These are phyloP conservation scores for Wilhelminamyces savonicus DNA, from an alignment of 805 yeast genomes.

Conservation along the genomic window DNA sequence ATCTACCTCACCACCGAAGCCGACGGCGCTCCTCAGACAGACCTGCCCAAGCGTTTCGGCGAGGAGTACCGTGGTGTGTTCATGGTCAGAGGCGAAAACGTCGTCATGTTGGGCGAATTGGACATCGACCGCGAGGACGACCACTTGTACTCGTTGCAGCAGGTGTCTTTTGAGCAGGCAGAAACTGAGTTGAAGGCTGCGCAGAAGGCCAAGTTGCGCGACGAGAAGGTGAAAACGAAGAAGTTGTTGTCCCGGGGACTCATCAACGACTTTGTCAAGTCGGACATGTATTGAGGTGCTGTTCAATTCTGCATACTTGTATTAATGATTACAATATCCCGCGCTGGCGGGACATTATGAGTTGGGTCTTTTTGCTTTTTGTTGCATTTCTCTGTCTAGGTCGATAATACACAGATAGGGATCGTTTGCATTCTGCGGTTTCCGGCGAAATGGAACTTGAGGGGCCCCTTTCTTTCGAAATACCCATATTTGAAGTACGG, in stretches of 20 bases:
- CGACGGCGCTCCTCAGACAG: constrained; percentile 10
- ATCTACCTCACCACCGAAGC: constrained; percentile 50
- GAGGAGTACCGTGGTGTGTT: constrained; percentile 76
- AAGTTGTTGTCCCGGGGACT: constrained; percentile 48
- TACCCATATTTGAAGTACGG: too few relatives aligned
- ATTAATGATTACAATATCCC: too few relatives aligned
- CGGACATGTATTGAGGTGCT: constrained; percentile 51
- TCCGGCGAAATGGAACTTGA: too few relatives aligned
- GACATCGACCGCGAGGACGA: constrained; percentile 82
- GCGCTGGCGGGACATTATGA: too few relatives aligned
- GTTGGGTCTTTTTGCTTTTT: too few relatives aligned
- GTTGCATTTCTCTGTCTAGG: too few relatives aligned
- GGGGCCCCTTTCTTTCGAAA: too few relatives aligned
- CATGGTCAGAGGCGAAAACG: constrained; percentile 93
- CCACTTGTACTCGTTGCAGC: constrained; percentile 50
- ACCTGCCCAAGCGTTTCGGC: constrained; percentile 46
- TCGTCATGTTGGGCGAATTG: constrained; percentile 88
- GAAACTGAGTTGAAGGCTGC: constrained; percentile 32
- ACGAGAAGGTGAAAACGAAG: constrained; percentile 42
- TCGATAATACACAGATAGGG: too few relatives aligned
- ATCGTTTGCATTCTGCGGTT: too few relatives aligned
- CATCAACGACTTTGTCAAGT: constrained; percentile 49
- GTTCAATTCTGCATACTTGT: too few relatives aligned
- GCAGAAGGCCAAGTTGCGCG: constrained; percentile 26
- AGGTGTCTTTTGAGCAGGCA: constrained; percentile 59